phyloP scores from a whole-genome alignment of 2,329 filamentous ascomycete species.

The Teratosphaeria epicoccoides region DNA sequence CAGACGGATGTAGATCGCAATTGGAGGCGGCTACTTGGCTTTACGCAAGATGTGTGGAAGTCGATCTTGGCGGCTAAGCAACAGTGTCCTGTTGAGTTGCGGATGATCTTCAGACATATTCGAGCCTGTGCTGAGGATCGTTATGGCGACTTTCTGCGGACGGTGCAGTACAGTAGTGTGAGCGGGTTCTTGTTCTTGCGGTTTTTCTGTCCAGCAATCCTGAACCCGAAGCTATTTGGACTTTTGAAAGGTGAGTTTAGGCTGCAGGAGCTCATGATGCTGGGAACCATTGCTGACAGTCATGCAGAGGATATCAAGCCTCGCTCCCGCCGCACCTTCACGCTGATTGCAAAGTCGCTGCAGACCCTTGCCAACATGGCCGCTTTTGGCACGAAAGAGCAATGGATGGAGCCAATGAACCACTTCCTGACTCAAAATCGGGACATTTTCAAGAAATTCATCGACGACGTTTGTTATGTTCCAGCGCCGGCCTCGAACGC shows the following conservation, averaged over 20 bases:
- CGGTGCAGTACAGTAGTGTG: slow-evolving; percentile 85
- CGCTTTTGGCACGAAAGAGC: slow-evolving; percentile 84
- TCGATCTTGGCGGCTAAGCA: slow-evolving; percentile 65
- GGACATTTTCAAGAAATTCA: slow-evolving; percentile 71
- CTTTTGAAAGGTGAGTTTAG: slow-evolving; percentile 55
- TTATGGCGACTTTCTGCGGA: slow-evolving; percentile 84
- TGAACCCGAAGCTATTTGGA: slow-evolving; percentile 90
- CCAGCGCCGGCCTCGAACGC: slow-evolving; percentile 49
- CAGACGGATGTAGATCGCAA: slow-evolving; percentile 68
- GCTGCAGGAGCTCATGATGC: background rate
- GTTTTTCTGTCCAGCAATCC: slow-evolving; percentile 91
- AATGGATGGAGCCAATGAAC: slow-evolving; percentile 99
- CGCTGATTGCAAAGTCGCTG: slow-evolving; percentile 82
- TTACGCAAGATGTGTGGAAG: slow-evolving; percentile 78
- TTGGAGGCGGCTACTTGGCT: slow-evolving; percentile 64
- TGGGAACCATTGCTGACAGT: slow-evolving; percentile 4
- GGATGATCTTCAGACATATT: slow-evolving; percentile 81
- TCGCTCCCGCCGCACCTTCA: slow-evolving; percentile 76
- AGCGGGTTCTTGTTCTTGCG: slow-evolving; percentile 89
- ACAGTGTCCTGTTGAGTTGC: slow-evolving; percentile 68
- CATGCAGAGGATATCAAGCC: slow-evolving; percentile 67
- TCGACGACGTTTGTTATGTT: slow-evolving; percentile 77
- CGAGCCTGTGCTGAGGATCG: slow-evolving; percentile 86
- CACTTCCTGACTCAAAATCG: slow-evolving; percentile 67
- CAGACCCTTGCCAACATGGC: slow-evolving; percentile 86